A percentile compares a stretch with the other conserved stretches of the same genome.
phyloP scores from a whole-genome alignment of 306 rosid species.

The Medicago truncatula region MtrunA17r5.0-ANR NC_053043.1:11566501-11567000 shows the following conservation, averaged over 20 bases:
- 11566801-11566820: constrained; percentile 18
- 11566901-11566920: not conserved
- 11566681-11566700: constrained; percentile 31
- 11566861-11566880: constrained; percentile 12
- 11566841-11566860: not conserved
- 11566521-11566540: constrained; percentile 52
- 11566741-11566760: constrained; percentile 76
- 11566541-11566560: constrained; percentile 74
- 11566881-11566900: not conserved
- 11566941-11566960: not conserved
- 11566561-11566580: constrained; percentile 68
- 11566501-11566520: constrained; percentile 46
- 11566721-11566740: constrained; percentile 64
- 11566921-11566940: constrained; percentile 8
- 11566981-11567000: too few species aligned
- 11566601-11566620: constrained; percentile 87
- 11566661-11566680: constrained; percentile 47
- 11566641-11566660: constrained; percentile 62
- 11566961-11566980: too few species aligned
- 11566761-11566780: constrained; percentile 73
- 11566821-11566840: constrained; percentile 16
- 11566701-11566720: constrained; percentile 40
- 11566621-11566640: constrained; percentile 91
- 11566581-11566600: constrained; percentile 74
- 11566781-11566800: constrained; percentile 51